These are phyloP conservation scores for Pseudogymnoascus sp. DNA, from an alignment of 2,329 filamentous ascomycete species.

Conservation along the genomic window DNA sequence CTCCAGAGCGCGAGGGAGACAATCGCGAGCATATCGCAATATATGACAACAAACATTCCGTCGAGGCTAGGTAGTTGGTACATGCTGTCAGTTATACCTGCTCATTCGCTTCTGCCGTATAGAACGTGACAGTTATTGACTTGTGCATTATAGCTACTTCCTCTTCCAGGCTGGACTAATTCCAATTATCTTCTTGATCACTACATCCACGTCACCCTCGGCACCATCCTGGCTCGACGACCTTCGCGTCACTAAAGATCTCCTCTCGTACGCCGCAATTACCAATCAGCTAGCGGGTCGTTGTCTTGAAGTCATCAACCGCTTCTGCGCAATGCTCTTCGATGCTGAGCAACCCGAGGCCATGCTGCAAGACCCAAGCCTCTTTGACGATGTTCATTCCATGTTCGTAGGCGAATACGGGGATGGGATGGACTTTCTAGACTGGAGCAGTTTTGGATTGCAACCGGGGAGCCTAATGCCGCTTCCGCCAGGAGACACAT, in stretches of 20 bases:
- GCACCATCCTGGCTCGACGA: slow-evolving; percentile 21
- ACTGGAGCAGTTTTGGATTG: slow-evolving; percentile 32
- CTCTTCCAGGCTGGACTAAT: slow-evolving; percentile 40
- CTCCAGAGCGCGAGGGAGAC: slow-evolving; percentile 35
- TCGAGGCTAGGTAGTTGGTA: slow-evolving; percentile 39
- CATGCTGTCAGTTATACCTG: slow-evolving; percentile 28
- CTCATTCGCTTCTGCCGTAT: background rate
- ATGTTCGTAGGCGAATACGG: slow-evolving; percentile 32
- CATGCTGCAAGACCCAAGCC: slow-evolving; percentile 32
- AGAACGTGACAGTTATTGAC: background rate
- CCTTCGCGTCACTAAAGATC: slow-evolving; percentile 34
- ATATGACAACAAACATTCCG: slow-evolving; percentile 34
- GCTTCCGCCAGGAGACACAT: background rate
- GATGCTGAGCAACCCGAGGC: slow-evolving; percentile 24
- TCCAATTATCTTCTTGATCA: slow-evolving; percentile 38
- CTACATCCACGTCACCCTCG: slow-evolving; percentile 31
- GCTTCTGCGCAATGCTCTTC: slow-evolving; percentile 31
- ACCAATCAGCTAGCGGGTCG: slow-evolving; percentile 34
- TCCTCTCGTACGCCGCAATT: slow-evolving; percentile 33
- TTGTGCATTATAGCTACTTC: slow-evolving; percentile 30
- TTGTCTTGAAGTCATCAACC: slow-evolving; percentile 34
- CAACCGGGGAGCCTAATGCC: background rate
- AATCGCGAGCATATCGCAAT: slow-evolving; percentile 36
- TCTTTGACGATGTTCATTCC: slow-evolving; percentile 31
- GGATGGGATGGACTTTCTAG: slow-evolving; percentile 33